Evolutionary conservation across 768 basidiomycete species (phyloP), one percentile per base, ranked within the genome.

Genomic region (Mycena alexandri): DNA sequence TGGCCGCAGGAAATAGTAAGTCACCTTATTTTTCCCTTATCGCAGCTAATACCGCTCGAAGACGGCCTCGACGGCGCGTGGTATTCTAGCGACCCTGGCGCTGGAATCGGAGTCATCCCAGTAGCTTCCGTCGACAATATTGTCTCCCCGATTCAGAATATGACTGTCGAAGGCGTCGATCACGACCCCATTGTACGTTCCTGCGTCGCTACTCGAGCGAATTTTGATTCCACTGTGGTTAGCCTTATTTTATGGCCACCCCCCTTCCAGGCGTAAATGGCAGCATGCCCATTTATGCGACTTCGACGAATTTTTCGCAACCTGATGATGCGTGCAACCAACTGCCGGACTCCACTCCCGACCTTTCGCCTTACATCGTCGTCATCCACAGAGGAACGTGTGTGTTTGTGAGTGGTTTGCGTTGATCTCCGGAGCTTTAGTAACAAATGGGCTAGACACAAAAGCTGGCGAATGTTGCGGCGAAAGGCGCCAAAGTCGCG

Each of bases 351-450:
- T 68, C 65, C 25, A 79, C 81, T 0, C 78, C 80, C 11, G 80
- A 85, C 72, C 76, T 86, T 4, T 75, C 77, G 11, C 70, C 63
- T 21, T 80, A 79, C 50, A 73, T 86, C 10, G 76, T 82, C 19
- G 65, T 87, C 36, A 76, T 85, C 38, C 79, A 79, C 29, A 76
- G 83, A 29, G 86, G 86, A 1, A 79, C 76, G 1, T 86, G 86
- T 69, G 70, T 79, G 0, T 81, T 85, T 41, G 77, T 80, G 38
- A 61, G 76, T 59, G 17, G 19, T 19, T 19, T 42, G 5, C 19
- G 10, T 17, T 0, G 16, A 17, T 29, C 19, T 21, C 36, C 8
- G 3, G 47, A 17, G 25, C 24, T 24, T 5, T 21, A 38, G 5
- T 47, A 46, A 52, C n/a, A 7, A 63, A 14, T 29, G 59, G 6